Conservation (phyloP, 345 rosid species). For the Capsella bursapastoris region DNA sequence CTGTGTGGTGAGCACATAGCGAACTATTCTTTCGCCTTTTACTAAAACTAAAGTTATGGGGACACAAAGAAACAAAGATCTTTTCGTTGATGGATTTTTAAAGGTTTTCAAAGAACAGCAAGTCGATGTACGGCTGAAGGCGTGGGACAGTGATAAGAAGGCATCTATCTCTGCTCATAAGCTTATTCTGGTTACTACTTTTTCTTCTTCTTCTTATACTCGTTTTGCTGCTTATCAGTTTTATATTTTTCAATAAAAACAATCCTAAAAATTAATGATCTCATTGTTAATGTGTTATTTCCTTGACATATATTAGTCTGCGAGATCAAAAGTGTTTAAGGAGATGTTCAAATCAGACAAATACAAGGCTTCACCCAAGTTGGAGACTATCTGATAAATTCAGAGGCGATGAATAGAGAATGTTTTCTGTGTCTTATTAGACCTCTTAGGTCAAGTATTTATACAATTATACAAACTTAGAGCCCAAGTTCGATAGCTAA, state of each 20-base stretch:
- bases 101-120: background rate
- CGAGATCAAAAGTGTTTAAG: slow-evolving; percentile 20
- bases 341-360: slow-evolving; percentile 18
- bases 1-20: slow-evolving; percentile 47
- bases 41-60: slow-evolving; percentile 46
- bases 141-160: background rate
- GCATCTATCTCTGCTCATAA: background rate
- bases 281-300: background rate
- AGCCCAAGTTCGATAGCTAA: too few relatives aligned
- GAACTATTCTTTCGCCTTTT: slow-evolving; percentile 69
- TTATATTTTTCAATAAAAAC: background rate
- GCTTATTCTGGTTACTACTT: background rate
- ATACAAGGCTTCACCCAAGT: background rate
- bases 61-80: background rate
- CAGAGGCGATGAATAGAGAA: too few relatives aligned
- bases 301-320: background rate
- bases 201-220: background rate
- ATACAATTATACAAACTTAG: too few relatives aligned
- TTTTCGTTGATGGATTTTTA: background rate
- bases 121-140: background rate
- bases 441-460: too few relatives aligned
- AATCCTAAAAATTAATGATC: background rate
- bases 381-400: slow-evolving; percentile 1
- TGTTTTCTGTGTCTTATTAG: too few relatives aligned
- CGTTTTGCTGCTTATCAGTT: too few relatives aligned